A percentile compares a stretch with the other conserved stretches of the same genome.
phyloP scores from a whole-genome alignment of 2,329 filamentous ascomycete genomes.

The Ophiostoma triangulosporum region DNA sequence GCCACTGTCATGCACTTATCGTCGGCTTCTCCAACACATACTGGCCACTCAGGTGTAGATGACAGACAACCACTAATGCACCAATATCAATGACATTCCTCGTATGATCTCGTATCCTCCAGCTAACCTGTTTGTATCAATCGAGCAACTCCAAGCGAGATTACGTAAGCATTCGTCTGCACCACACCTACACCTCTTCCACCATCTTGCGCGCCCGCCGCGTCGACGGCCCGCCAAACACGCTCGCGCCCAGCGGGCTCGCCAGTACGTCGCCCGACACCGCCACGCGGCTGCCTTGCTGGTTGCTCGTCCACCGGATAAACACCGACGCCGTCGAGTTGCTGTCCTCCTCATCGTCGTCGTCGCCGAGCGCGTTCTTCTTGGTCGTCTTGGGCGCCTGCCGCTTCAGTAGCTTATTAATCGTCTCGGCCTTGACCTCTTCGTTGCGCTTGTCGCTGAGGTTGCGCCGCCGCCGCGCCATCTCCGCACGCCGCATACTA shows the following conservation, averaged over 20 bases:
- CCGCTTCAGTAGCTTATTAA: constrained; percentile 80
- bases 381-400: constrained; percentile 61
- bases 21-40: too few relatives aligned
- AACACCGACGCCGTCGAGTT: constrained; percentile 36
- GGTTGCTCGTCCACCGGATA: constrained; percentile 58
- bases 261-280: constrained; percentile 57
- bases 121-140: too few relatives aligned
- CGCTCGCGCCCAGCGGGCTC: constrained; percentile 41
- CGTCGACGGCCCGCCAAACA: constrained; percentile 33
- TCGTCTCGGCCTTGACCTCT: constrained; percentile 71
- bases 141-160: neutral
- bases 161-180: neutral
- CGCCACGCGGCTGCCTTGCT: constrained; percentile 46
- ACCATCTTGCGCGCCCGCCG: constrained; percentile 34
- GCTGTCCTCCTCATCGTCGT: constrained; percentile 29
- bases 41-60: too few relatives aligned
- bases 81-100: too few relatives aligned
- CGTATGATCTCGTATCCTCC: too few relatives aligned
- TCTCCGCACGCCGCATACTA: constrained; percentile 48
- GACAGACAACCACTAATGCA: too few relatives aligned
- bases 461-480: constrained; percentile 47
- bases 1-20: too few relatives aligned
- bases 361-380: constrained; percentile 36
- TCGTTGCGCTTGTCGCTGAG: constrained; percentile 52
- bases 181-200: constrained; percentile 30